Conservation (phyloP, 345 rosid genomes). For the Citrus maxima region DNA sequence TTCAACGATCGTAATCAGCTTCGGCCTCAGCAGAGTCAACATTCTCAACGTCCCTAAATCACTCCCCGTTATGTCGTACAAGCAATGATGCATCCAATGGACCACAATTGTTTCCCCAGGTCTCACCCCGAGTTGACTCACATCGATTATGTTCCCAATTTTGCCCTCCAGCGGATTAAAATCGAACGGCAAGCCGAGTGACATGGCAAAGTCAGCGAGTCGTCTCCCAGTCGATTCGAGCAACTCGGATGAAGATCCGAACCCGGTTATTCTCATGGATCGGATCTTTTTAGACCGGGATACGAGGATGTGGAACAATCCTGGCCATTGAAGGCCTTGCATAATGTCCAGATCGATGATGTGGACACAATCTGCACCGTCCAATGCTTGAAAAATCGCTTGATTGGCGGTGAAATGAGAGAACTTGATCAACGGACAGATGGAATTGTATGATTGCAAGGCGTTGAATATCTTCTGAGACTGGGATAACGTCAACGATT, state of each 20-base stretch:
- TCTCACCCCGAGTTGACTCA: constrained; percentile 53
- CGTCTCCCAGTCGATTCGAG: constrained; percentile 82
- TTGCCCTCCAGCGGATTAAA: constrained; percentile 79
- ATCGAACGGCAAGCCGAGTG: constrained; percentile 76
- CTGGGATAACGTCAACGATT: constrained; percentile 43
- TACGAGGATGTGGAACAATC: constrained; percentile 90
- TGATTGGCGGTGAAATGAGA: constrained; percentile 97
- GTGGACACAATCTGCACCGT: constrained; percentile 79
- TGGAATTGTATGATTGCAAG: constrained; percentile 76
- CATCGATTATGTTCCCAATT: constrained; percentile 56
- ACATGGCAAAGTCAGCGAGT: constrained; percentile 79
- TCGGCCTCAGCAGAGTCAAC: constrained; percentile 59
- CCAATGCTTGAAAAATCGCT: constrained; percentile 82
- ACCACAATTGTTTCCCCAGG: constrained; percentile 74
- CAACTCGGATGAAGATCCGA: constrained; percentile 74
- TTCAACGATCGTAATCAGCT: constrained; percentile 75
- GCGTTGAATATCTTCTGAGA: constrained; percentile 77
- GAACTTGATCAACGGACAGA: constrained; percentile 76
- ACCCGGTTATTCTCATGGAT: constrained; percentile 80
- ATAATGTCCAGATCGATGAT: constrained; percentile 90
- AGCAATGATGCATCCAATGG: constrained; percentile 96
- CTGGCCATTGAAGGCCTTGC: constrained; percentile 99
- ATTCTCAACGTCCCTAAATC: constrained; percentile 56
- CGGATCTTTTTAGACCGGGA: constrained; percentile 73
- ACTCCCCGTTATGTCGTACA: constrained; percentile 81